Conservation (phyloP, 768 basidiomycete species). For the Podaxis sp. region DNA sequence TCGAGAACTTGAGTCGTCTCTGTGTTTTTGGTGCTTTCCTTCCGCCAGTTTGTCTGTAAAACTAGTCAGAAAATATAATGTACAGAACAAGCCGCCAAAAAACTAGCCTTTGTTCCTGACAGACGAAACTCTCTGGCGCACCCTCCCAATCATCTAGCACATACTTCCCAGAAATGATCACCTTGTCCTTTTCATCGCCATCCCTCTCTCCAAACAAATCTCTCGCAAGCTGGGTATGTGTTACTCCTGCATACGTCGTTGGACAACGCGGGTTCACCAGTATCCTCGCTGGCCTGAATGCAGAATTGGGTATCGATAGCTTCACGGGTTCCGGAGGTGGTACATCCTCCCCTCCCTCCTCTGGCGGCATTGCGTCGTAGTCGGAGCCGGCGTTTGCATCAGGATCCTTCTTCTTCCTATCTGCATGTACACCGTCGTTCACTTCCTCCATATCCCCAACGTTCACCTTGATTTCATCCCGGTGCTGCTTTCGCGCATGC, state of each 20-base stretch:
- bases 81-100: conserved; percentile 6
- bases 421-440: conserved; percentile 26
- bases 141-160: conserved; percentile 93
- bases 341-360: conserved; percentile 45
- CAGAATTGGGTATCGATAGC: conserved; percentile 79
- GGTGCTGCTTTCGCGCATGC: conserved; percentile 1
- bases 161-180: conserved; percentile 60
- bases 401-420: conserved; percentile 39
- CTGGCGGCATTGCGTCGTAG: conserved; percentile 80
- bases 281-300: conserved; percentile 85
- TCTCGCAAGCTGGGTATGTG: conserved; percentile 91
- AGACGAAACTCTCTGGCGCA: conserved; percentile 96
- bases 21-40: conserved; percentile 87
- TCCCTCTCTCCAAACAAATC: conserved; percentile 88
- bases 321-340: conserved; percentile 31
- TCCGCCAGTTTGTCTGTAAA: conserved; percentile 76
- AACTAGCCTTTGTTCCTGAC: conserved; percentile 85
- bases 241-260: conserved; percentile 97
- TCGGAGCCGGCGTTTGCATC: conserved; percentile 86
- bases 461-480: conserved; percentile 29
- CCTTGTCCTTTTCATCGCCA: conserved; percentile 55
- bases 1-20: conserved; percentile 76
- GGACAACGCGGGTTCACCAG: conserved; percentile 95
- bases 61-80: conserved; percentile 3
- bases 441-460: conserved; percentile 31